Conservation (phyloP, 2,329 filamentous ascomycete species). For the Alternaria arbusti region DNA sequence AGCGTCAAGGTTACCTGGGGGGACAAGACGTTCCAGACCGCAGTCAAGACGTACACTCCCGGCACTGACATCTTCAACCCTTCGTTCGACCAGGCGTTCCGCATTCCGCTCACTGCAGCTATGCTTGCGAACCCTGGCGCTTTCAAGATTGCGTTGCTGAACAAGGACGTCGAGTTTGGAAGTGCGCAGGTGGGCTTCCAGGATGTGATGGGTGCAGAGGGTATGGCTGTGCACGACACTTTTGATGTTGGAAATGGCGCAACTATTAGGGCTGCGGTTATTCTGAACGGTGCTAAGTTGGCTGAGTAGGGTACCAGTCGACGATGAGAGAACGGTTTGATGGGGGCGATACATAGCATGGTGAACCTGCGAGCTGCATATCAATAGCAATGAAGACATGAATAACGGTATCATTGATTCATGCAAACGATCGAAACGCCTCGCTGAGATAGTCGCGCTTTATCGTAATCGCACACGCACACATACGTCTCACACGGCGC, state of each 20-base stretch:
- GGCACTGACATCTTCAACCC: conserved; percentile 59
- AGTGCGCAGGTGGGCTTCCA: conserved; percentile 32
- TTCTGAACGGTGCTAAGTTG: conserved; percentile 29
- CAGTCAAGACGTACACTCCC: conserved; percentile 52
- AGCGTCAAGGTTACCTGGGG: conserved; percentile 56
- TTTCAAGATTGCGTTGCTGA: conserved; percentile 38
- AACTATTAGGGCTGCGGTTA: conserved; percentile 30
- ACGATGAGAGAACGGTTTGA: neutral
- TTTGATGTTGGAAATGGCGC: conserved; percentile 39
- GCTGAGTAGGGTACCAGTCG: conserved; percentile 6
- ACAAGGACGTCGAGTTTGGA: conserved; percentile 36
- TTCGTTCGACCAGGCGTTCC: conserved; percentile 55
- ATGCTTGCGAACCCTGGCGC: conserved; percentile 27
- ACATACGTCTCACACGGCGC: neutral
- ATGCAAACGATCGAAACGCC: neutral
- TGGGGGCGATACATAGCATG: neutral
- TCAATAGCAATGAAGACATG: neutral
- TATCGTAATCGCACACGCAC: neutral
- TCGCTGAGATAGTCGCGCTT: neutral
- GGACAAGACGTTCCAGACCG: conserved; percentile 51
- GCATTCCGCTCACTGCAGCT: conserved; percentile 50
- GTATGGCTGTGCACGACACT: conserved; percentile 23
- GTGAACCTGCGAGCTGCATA: neutral
- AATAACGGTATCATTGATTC: neutral
- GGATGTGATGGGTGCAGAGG: conserved; percentile 32